Evolutionary conservation across 169 alveolate genomes (phyloP).

Genomic region (Plasmodium ovale): DNA sequence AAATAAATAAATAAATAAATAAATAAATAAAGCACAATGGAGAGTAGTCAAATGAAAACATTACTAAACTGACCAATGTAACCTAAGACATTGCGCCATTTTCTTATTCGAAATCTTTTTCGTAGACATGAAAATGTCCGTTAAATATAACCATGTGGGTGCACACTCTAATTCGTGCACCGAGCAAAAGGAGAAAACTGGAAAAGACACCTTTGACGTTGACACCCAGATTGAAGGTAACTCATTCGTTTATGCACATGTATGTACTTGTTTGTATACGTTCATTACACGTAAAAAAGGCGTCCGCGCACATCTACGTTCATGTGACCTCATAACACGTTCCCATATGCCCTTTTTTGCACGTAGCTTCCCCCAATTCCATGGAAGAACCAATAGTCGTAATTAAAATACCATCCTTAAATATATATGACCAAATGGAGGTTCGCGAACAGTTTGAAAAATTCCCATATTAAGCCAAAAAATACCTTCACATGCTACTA

Average conservation of each 20-base stretch:
- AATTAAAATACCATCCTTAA: constrained; percentile 38
- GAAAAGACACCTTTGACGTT: constrained; percentile 14
- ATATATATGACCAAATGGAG: constrained; percentile 24
- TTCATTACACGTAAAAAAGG: no score
- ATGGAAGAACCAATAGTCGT: constrained; percentile 49
- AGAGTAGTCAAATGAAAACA: no score
- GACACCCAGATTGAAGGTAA: constrained; percentile 51
- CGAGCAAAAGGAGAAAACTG: background rate
- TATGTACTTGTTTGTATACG: background rate
- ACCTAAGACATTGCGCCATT: background rate
- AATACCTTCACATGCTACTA: background rate
- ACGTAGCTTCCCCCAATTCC: constrained; percentile 14
- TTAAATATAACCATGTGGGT: constrained; percentile 24
- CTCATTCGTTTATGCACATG: background rate
- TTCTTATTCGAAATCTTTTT: background rate
- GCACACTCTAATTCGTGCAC: background rate
- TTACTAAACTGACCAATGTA: no score
- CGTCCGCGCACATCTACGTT: background rate
- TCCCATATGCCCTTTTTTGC: background rate
- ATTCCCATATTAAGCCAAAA: background rate
- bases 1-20: no score
- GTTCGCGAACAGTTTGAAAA: constrained; percentile 2
- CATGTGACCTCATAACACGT: background rate
- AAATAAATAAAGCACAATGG: no score
- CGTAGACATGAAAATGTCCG: constrained; percentile 23